Percentiles rank a stretch among this genome's conserved stretches.
Evolutionary conservation across 257 asterid species (phyloP).

Genomic region (Paulownia fortunei): DNA sequence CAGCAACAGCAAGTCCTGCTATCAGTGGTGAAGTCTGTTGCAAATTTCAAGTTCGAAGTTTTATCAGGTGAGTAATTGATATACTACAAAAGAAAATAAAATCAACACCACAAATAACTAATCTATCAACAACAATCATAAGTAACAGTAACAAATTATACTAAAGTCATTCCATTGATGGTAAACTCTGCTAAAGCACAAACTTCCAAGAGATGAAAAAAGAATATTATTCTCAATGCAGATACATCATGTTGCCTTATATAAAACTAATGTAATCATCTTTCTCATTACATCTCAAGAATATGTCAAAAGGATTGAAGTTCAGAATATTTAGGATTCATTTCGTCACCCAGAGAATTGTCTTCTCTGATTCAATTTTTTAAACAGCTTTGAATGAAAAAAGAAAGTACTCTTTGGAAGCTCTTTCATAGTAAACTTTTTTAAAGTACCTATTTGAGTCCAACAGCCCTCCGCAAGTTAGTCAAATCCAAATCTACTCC

Average conservation of each 20-base stretch:
- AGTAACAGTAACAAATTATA: background rate
- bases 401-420: too few species aligned
- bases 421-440: too few species aligned
- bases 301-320: too few species aligned
- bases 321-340: too few species aligned
- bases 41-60: conserved; percentile 26
- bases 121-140: background rate
- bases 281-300: too few species aligned
- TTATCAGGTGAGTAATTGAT: conserved; percentile 1
- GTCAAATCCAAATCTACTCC: too few species aligned
- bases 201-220: background rate
- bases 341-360: too few species aligned
- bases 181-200: background rate
- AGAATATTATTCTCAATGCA: background rate
- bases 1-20: conserved; percentile 74
- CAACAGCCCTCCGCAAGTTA: too few species aligned
- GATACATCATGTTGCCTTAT: background rate
- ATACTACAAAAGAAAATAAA: background rate
- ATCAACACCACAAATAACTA: background rate
- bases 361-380: too few species aligned
- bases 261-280: too few species aligned
- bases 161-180: background rate
- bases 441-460: too few species aligned
- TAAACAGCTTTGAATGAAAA: too few species aligned
- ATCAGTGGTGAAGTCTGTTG: conserved; percentile 60